Base-by-base conservation (phyloP, 805 yeast species). In the Metschnikowia continentalis region DNA sequence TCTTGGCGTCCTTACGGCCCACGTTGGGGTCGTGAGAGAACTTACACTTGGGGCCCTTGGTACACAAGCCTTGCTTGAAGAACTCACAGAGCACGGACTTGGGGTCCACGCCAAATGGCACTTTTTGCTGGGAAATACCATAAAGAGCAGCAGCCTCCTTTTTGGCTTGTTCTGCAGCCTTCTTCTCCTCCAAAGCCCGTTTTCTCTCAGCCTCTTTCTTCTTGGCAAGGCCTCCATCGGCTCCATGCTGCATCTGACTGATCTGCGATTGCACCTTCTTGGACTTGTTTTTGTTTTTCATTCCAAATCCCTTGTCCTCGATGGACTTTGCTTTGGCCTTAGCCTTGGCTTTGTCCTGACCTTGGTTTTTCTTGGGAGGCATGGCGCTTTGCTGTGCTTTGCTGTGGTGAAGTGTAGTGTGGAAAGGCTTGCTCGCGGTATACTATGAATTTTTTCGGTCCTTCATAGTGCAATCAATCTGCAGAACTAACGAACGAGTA, bases 51-150 rank as follows among this genome's bases (percentile, higher is more conserved):
- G 81, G 78, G 37, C 94, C 94, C 67, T 86, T 86, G 57, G 84
- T 82, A 80, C 99, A 94, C 23, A 96, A 90, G 39, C 79, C 78
- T 58, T 86, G 82, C 71, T 85, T 94, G 82, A 90, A 92, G 69
- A 82, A 83, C 51, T 88, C 88, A 80, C 99, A 94, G 19, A 94
- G 70, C 35, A 94, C 86, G 1, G 96, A 82, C 72, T 94, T 92
- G 49, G 99, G 99, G 71, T 94, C 98, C 53, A 90, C 97, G 48
- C 99, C 99, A 63, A 92, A 90, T 39, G 97, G 96, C 32, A 92
- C 88, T 65, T 89, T 90, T 67, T 89, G 97, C 42, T 75, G 77
- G 49, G 81, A 86, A 46, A 89, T 75, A 32, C 83, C 86, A 60
- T 90, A 80, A 42, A 92, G 70, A 15, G 86, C 85, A 13, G 89